These are phyloP conservation scores for Botryotinia convoluta DNA, from an alignment of 2,329 filamentous ascomycete species.

Conservation along the genomic window DNA sequence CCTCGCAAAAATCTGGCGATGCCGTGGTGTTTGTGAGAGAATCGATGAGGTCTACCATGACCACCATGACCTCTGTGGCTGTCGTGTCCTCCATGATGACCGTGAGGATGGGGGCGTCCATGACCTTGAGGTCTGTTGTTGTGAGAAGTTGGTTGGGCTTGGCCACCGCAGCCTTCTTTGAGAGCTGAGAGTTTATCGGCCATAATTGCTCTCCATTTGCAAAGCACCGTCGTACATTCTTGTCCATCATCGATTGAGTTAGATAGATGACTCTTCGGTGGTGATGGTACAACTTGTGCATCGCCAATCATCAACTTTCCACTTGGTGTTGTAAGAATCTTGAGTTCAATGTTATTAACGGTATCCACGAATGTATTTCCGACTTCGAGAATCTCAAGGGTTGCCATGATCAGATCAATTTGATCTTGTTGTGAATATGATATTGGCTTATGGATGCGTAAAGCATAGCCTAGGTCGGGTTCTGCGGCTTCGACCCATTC, in stretches of 20 bases:
- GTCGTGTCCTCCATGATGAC: slow-evolving; percentile 31
- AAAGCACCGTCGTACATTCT: slow-evolving; percentile 48
- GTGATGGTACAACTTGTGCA: slow-evolving; percentile 40
- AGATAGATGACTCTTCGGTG: slow-evolving; percentile 26
- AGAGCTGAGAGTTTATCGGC: slow-evolving; percentile 44
- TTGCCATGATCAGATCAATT: slow-evolving; percentile 52
- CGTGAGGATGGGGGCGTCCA: slow-evolving; percentile 26
- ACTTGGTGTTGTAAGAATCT: slow-evolving; percentile 57
- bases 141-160: slow-evolving; percentile 26
- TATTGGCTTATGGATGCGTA: slow-evolving; percentile 39
- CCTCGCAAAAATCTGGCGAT: slow-evolving; percentile 52
- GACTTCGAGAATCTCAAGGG: slow-evolving; percentile 60
- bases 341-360: slow-evolving; percentile 56
- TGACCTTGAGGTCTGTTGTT: slow-evolving; percentile 20
- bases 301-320: slow-evolving; percentile 55
- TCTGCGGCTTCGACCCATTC: slow-evolving; percentile 32
- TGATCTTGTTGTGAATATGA: slow-evolving; percentile 51
- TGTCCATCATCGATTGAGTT: slow-evolving; percentile 37
- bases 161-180: slow-evolving; percentile 37
- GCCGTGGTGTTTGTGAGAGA: slow-evolving; percentile 40
- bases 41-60: slow-evolving; percentile 34
- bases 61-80: slow-evolving; percentile 26
- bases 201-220: slow-evolving; percentile 54
- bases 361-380: slow-evolving; percentile 53
- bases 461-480: slow-evolving; percentile 32